Percentiles rank a stretch among this genome's conserved stretches.
Evolutionary conservation across 2,329 filamentous ascomycete species (phyloP).

Genomic region (Tolypocladium tropicale): DNA sequence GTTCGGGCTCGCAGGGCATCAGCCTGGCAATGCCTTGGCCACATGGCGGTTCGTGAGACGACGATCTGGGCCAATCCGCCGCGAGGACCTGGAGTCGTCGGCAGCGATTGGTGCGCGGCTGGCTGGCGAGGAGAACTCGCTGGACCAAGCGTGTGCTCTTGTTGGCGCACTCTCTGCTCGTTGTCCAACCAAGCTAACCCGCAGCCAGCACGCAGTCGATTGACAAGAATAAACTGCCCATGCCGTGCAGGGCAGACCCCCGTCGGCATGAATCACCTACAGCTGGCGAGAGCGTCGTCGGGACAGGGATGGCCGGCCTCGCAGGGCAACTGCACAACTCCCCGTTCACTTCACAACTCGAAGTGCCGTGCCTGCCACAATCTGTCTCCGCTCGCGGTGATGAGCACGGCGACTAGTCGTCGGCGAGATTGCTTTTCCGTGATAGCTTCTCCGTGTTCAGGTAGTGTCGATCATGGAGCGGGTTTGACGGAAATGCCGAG

Average conservation of each 20-base stretch:
- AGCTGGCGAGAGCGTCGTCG: neutral
- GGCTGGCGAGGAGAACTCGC: neutral
- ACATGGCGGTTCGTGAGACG: conserved; percentile 3
- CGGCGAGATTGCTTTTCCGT: neutral
- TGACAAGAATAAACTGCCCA: neutral
- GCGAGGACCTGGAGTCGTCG: neutral
- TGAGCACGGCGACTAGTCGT: neutral
- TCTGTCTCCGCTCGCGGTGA: neutral
- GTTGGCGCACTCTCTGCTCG: neutral
- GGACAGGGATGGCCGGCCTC: neutral
- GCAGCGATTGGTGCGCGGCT: neutral
- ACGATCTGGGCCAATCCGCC: neutral
- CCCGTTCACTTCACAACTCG: neutral
- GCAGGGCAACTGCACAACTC: neutral
- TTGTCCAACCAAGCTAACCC: neutral
- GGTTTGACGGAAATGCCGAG: neutral
- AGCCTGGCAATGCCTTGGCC: neutral
- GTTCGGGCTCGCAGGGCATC: neutral
- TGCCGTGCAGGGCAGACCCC: conserved; percentile 1
- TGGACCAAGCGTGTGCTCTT: neutral
- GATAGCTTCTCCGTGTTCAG: neutral
- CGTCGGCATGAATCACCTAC: conserved; percentile 3
- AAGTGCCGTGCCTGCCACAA: neutral
- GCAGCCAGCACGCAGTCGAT: neutral
- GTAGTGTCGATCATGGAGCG: neutral